Percentiles rank a stretch among this genome's conserved stretches.
These are phyloP conservation scores for Aspergillus steynii DNA, from an alignment of 495 filamentous ascomycete genomes.

Conservation along the genomic window DNA sequence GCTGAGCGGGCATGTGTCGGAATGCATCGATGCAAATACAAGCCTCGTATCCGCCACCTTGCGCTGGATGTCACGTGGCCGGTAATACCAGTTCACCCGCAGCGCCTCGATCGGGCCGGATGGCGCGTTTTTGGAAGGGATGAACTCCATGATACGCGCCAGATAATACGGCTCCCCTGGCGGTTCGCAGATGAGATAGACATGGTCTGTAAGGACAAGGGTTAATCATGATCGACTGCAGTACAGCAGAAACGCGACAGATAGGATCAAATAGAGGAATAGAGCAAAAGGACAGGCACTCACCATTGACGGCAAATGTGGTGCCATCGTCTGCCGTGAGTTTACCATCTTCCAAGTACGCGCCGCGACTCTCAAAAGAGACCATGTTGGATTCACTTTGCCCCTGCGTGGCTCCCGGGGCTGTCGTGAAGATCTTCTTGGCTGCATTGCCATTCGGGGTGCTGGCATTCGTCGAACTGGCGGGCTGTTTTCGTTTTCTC, in stretches of 20 bases:
- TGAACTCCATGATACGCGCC: slow-evolving; percentile 95
- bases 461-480: slow-evolving; percentile 44
- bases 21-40: slow-evolving; percentile 97
- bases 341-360: slow-evolving; percentile 71
- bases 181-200: slow-evolving; percentile 96
- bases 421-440: slow-evolving; percentile 47
- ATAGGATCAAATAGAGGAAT: slow-evolving; percentile 1
- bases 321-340: slow-evolving; percentile 91
- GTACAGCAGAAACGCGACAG: slow-evolving; percentile 7
- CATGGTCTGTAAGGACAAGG: slow-evolving; percentile 66
- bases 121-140: slow-evolving; percentile 74
- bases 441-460: slow-evolving; percentile 37
- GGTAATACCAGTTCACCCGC: slow-evolving; percentile 97
- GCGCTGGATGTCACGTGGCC: slow-evolving; percentile 91
- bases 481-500: slow-evolving; percentile 82
- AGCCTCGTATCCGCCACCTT: slow-evolving; percentile 85
- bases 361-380: slow-evolving; percentile 72
- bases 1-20: slow-evolving; percentile 89
- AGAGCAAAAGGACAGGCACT: slow-evolving; percentile 35
- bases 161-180: slow-evolving; percentile 98
- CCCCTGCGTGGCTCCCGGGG: slow-evolving; percentile 40
- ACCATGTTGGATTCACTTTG: slow-evolving; percentile 73
- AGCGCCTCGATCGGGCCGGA: slow-evolving; percentile 77
- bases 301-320: slow-evolving; percentile 80
- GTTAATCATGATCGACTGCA: slow-evolving; percentile 22